Base-by-base conservation (phyloP, 1,284 basidiomycete species). In the Amylostereum chailletii region DNA sequence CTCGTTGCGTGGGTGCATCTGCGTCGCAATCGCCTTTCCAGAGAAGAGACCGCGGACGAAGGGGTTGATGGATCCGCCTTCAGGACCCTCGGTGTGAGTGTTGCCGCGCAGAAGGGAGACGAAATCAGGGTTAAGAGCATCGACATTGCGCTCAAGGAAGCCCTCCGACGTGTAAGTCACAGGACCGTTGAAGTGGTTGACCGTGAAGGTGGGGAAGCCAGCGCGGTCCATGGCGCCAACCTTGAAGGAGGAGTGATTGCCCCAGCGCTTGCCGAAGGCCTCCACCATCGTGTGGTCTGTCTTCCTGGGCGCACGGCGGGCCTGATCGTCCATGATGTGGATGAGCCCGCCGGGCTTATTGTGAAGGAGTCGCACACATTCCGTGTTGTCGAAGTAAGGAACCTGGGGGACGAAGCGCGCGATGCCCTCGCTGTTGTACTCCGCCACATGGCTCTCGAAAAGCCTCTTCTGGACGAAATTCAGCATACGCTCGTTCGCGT, bases 301-400 rank as follows among this genome's bases (percentile, higher is more conserved):
- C 42, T 43, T 43, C 10, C 42, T 26, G 9, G 42, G 42, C 27
- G 30, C 30, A 19, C 89, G 77, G 11, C 86, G 77, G 7, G 93
- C 88, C 66, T 97, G 93, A 62, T 99, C 95, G 63, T 98, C 94
- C 84, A 98, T 92, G 66, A 98, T 98, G 62, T 95, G 91, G 47
- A 97, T 84, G 33, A 99, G 75, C 3, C 96, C 95, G 10, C 92
- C 91, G 2, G 92, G 94, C 56, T 78, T 76, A 63, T 93, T 87
- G 60, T 92, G 86, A 41, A 99, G 71, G 43, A 99, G 73, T 8
- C 90, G 83, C 34, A 98, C 67, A 57, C 90, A 92, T 63, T 98
- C 94, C 10, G 86, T 68, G 65, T 98, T 97, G 70, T 96, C 92
- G 63, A 93, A 94, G 71, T 88, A 94, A 0, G 87, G 78, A 0